These are phyloP conservation scores for Rhodotorula kratochvilovae DNA, from an alignment of 768 basidiomycete species.

Conservation along the genomic window DNA sequence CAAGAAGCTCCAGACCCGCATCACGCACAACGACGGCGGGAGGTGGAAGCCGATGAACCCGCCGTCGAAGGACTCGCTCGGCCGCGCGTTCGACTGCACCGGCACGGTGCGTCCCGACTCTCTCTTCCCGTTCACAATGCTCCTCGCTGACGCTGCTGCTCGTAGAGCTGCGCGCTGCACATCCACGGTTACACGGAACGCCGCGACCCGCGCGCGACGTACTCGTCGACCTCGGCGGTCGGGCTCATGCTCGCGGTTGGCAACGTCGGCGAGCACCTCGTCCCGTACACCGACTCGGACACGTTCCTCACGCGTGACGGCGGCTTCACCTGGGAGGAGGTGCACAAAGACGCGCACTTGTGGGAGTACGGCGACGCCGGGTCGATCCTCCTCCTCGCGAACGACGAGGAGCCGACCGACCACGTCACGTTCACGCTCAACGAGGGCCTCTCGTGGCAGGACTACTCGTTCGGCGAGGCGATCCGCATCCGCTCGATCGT, in stretches of 20 bases:
- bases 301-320: conserved; percentile 95
- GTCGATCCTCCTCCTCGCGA: conserved; percentile 84
- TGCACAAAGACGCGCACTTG: conserved; percentile 94
- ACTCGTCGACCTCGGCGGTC: conserved; percentile 83
- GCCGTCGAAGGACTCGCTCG: conserved; percentile 69
- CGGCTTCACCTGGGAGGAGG: conserved; percentile 97
- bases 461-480: conserved; percentile 76
- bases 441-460: conserved; percentile 80
- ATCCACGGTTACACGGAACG: conserved; percentile 96
- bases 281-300: conserved; percentile 77
- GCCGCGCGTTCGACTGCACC: conserved; percentile 65
- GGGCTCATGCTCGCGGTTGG: conserved; percentile 95
- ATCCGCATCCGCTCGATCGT: conserved; percentile 71
- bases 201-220: conserved; percentile 81
- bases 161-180: conserved; percentile 78
- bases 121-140: not conserved
- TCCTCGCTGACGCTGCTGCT: not conserved
- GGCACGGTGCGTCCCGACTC: conserved; percentile 55
- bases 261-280: conserved; percentile 81
- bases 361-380: conserved; percentile 99
- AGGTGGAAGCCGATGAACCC: conserved; percentile 79
- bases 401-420: conserved; percentile 90
- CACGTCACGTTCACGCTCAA: conserved; percentile 83
- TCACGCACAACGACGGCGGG: conserved; percentile 96
- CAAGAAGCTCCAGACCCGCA: conserved; percentile 75